Percentiles rank a stretch among this genome's conserved stretches.
phyloP scores from a whole-genome alignment of 768 basidiomycete species.

The Myochromella boudieri region DNA sequence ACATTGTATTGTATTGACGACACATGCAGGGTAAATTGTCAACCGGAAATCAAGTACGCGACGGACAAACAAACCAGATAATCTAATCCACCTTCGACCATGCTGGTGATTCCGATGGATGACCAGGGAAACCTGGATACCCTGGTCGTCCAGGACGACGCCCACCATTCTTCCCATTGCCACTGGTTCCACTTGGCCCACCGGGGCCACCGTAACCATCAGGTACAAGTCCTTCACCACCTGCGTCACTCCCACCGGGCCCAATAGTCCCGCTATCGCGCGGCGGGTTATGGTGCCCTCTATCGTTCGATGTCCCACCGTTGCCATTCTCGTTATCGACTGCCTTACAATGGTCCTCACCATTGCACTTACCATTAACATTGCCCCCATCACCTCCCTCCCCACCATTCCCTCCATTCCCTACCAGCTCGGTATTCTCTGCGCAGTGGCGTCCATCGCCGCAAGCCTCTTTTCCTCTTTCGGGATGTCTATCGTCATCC shows the following conservation, averaged over 20 bases:
- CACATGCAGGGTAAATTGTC: background rate
- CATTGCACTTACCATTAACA: too few relatives aligned
- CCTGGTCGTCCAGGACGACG: constrained; percentile 13
- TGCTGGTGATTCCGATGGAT: constrained; percentile 2
- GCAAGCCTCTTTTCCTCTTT: background rate
- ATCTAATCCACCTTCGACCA: too few relatives aligned
- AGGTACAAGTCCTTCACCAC: constrained; percentile 5
- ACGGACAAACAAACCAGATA: too few relatives aligned
- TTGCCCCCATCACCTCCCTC: constrained; percentile 1
- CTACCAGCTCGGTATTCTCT: background rate
- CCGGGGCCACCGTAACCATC: constrained; percentile 10
- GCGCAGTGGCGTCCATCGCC: too few relatives aligned
- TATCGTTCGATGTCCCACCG: too few relatives aligned
- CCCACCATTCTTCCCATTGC: background rate
- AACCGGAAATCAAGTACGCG: background rate
- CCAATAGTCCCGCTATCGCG: background rate
- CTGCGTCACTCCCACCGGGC: constrained; percentile 1
- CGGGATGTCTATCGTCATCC: background rate
- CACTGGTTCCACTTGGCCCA: constrained; percentile 11
- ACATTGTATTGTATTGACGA: background rate
- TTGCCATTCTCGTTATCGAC: background rate
- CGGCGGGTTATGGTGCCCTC: too few relatives aligned
- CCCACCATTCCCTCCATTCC: background rate
- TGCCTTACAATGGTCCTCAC: background rate
- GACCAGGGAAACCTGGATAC: constrained; percentile 11